A percentile compares a stretch with the other conserved stretches of the same genome.
Conservation (phyloP, 441 rosid genomes). For the Hura crepitans region DNA sequence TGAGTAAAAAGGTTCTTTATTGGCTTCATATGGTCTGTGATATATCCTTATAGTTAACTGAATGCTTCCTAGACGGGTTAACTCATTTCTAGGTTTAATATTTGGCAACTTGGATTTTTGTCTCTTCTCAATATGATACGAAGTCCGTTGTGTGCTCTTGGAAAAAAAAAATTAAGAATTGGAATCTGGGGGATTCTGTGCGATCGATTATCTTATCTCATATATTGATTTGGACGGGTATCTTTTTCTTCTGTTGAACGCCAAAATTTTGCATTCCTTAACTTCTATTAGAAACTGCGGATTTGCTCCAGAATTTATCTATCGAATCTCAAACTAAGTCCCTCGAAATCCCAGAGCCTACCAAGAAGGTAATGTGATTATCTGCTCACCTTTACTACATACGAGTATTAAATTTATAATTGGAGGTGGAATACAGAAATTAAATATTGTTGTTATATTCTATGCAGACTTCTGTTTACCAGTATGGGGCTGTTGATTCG, state of each 20-base stretch:
- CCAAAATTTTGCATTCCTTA: constrained; percentile 32
- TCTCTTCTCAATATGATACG: background rate
- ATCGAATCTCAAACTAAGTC: constrained; percentile 60
- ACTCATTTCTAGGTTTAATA: background rate
- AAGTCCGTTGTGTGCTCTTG: background rate
- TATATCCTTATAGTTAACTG: background rate
- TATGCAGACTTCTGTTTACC: constrained; percentile 49
- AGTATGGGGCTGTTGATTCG: constrained; percentile 48
- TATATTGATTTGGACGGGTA: background rate
- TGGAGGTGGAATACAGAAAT: background rate
- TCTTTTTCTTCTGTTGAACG: background rate
- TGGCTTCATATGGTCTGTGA: background rate
- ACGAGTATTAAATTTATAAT: background rate
- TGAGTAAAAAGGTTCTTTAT: background rate
- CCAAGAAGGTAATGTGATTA: constrained; percentile 53
- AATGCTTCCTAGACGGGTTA: background rate
- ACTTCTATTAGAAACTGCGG: constrained; percentile 64
- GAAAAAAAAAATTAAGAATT: background rate
- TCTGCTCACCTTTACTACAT: background rate
- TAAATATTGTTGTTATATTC: background rate
- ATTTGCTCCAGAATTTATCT: constrained; percentile 73
- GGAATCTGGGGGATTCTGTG: background rate
- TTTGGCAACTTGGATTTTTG: background rate
- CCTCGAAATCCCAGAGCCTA: constrained; percentile 68
- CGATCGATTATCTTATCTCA: background rate